Base-by-base conservation (phyloP, 495 filamentous ascomycete species). In the Aspergillus asperescens region DNA sequence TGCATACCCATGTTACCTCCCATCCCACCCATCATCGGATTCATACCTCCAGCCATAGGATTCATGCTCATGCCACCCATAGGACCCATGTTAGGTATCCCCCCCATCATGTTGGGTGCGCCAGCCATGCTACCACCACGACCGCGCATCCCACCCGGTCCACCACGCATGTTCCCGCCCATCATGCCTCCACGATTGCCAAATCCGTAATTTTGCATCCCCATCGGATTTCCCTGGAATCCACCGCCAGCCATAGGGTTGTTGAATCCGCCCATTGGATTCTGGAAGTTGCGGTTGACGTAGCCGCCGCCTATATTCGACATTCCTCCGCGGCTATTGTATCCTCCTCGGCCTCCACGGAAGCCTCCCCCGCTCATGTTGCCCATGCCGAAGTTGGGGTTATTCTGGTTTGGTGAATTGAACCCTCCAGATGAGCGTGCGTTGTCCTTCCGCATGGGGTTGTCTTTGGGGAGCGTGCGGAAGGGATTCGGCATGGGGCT, bases 391-490 rank as follows among this genome's bases (percentile, higher is more conserved):
- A 67, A 71, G 52, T 65, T 62, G 54, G 58, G 61, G 54, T 62
- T 62, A 54, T 60, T 62, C 34, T 64, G 65, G 23, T 56, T 61
- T n/a, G 58, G 40, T 23, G 57, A 32, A 13, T 60, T 62, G 55
- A 61, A 70, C 7, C 61, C 64, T 15, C 69, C 61, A 37, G 49
- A 56, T 25, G 69, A 56, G 15, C 71, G 67, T 5, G 69, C 73
- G 50, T 86, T 82, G 53, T 88, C 85, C 38, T 79, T 81, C 41
- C 91, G 85, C 62, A 80, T 78, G 1, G 90, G 89, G 0, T 85
- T 84, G 67, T 96, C 91, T 70, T 97, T 97, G 8, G 91, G 91
- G 18, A 95, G 73, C 0, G 91, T 97, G 46, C 82, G 81, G 79
- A 95, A 97, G 2, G 92, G 92, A 60, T 97, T 97, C 44, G 73